phyloP scores from a whole-genome alignment of 2,329 filamentous ascomycete species.

The Atkinsonella hypoxylon region DNA sequence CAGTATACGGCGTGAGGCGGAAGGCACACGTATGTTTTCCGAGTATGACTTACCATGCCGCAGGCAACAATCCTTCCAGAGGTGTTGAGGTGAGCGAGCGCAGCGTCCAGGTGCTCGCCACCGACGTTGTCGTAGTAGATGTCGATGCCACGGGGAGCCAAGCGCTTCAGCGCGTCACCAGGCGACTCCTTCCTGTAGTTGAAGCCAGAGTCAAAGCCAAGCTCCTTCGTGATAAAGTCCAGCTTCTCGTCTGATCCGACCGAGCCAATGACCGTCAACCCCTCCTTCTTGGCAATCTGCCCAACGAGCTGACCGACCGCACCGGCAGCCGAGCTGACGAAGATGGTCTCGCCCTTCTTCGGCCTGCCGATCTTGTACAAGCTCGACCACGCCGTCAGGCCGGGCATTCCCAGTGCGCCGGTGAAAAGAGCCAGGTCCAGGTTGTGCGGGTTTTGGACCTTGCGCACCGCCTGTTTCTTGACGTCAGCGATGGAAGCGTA shows the following conservation, averaged over 20 bases:
- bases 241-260: constrained; percentile 73
- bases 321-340: constrained; percentile 67
- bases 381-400: constrained; percentile 59
- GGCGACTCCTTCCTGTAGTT: constrained; percentile 82
- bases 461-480: constrained; percentile 29
- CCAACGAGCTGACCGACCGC: constrained; percentile 76
- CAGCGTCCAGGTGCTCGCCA: constrained; percentile 38
- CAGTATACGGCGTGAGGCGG: background rate
- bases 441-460: constrained; percentile 57
- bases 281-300: constrained; percentile 72
- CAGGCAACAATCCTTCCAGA: constrained; percentile 55
- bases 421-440: constrained; percentile 58
- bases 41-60: constrained; percentile 38
- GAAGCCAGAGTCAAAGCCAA: constrained; percentile 52
- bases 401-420: constrained; percentile 52
- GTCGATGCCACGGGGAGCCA: constrained; percentile 68
- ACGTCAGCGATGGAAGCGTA: constrained; percentile 46
- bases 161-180: constrained; percentile 50
- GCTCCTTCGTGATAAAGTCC: constrained; percentile 44
- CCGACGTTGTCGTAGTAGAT: constrained; percentile 47
- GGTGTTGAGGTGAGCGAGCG: constrained; percentile 36
- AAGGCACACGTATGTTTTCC: no score
- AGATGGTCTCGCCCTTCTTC: constrained; percentile 61
- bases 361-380: constrained; percentile 53
- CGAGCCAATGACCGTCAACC: constrained; percentile 66